A percentile compares a stretch with the other conserved stretches of the same genome.
Conservation (phyloP, 2,329 filamentous ascomycete species). For the Fusarium sp. region DNA sequence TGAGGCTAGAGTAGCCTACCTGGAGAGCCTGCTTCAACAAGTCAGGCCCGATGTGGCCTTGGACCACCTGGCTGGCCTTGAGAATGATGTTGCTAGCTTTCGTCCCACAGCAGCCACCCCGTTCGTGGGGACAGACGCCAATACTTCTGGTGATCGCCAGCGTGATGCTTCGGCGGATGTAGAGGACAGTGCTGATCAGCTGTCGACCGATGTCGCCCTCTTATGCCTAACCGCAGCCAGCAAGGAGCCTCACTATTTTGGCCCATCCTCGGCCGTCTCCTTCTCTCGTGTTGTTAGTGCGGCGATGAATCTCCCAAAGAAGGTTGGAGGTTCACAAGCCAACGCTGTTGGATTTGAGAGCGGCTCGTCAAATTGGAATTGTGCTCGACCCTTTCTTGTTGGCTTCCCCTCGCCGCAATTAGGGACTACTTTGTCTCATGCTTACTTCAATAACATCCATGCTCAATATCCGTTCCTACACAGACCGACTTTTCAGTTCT, state of each 20-base stretch:
- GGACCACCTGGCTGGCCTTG: conserved; percentile 29
- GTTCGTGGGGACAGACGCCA: neutral
- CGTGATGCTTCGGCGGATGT: conserved; percentile 1
- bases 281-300: conserved; percentile 38
- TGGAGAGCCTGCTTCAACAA: conserved; percentile 34
- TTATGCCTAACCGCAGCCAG: conserved; percentile 33
- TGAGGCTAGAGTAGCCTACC: conserved; percentile 33
- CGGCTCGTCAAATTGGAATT: conserved; percentile 4
- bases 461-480: conserved; percentile 38
- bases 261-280: conserved; percentile 34
- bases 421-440: conserved; percentile 28
- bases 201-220: conserved; percentile 35
- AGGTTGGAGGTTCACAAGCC: conserved; percentile 13
- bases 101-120: conserved; percentile 1
- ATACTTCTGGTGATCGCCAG: neutral
- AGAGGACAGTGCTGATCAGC: conserved; percentile 32
- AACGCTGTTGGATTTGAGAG: conserved; percentile 25
- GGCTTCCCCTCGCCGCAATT: conserved; percentile 26
- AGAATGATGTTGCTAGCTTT: neutral
- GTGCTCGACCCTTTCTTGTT: conserved; percentile 21
- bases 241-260: conserved; percentile 41
- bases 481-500: conserved; percentile 34
- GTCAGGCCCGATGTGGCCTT: conserved; percentile 30
- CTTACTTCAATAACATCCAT: conserved; percentile 38
- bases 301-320: conserved; percentile 36